These are phyloP conservation scores for Ogataea nakhonphanomensis DNA, from an alignment of 805 yeast genomes.

Conservation along the genomic window DNA sequence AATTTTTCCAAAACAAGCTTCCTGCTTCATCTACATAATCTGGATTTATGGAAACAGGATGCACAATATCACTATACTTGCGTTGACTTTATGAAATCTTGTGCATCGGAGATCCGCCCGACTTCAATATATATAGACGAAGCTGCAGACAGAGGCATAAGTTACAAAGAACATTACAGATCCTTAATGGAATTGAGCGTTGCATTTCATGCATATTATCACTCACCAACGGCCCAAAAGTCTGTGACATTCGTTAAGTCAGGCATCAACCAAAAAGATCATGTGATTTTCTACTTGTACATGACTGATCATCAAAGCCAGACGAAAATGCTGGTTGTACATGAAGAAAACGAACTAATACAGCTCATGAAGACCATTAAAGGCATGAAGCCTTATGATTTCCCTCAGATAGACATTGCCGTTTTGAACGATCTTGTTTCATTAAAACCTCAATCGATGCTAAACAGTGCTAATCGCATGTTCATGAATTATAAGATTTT, in stretches of 20 bases:
- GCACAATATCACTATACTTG: constrained; percentile 29
- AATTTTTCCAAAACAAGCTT: constrained; percentile 46
- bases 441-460: no score
- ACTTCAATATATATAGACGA: neutral
- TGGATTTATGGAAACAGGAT: constrained; percentile 40
- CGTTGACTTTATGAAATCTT: no score
- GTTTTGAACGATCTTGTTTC: neutral
- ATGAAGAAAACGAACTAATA: neutral
- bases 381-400: neutral
- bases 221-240: no score
- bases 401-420: neutral
- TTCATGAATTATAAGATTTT: neutral
- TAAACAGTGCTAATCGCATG: neutral
- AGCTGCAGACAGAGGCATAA: neutral
- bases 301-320: neutral
- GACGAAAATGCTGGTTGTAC: neutral
- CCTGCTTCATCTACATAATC: constrained; percentile 28
- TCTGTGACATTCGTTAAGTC: no score
- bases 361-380: neutral
- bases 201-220: no score
- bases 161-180: no score
- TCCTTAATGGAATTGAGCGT: no score
- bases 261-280: no score
- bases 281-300: neutral
- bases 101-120: no score